phyloP scores from a whole-genome alignment of 495 filamentous ascomycete genomes.

The Hypoxylon cercidicola region DNA sequence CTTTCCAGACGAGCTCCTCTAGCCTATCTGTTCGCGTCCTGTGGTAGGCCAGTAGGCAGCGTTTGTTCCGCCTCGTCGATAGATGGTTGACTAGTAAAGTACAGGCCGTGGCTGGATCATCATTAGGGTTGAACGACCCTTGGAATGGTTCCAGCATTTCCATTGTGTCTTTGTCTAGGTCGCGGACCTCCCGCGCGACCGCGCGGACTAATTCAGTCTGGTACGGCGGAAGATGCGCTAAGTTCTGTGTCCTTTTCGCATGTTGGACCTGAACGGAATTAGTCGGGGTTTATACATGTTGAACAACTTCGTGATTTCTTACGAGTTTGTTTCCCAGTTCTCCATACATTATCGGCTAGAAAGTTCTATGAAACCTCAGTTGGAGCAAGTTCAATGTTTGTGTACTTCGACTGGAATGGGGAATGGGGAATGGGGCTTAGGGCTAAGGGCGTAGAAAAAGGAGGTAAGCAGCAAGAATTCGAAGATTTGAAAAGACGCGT shows the following conservation, averaged over 20 bases:
- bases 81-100: conserved; percentile 92
- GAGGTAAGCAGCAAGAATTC: neutral
- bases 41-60: conserved; percentile 95
- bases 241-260: conserved; percentile 92
- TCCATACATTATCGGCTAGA: conserved; percentile 77
- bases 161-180: conserved; percentile 89
- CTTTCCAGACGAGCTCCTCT: conserved; percentile 93
- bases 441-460: neutral
- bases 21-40: conserved; percentile 88
- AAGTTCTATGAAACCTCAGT: neutral
- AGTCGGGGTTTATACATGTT: conserved; percentile 31
- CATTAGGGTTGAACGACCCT: conserved; percentile 84
- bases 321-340: conserved; percentile 85
- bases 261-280: conserved; percentile 78
- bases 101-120: conserved; percentile 85
- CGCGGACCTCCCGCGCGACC: conserved; percentile 90
- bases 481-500: neutral
- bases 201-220: conserved; percentile 91
- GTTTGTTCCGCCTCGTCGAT: conserved; percentile 95
- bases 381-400: neutral
- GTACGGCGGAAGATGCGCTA: conserved; percentile 89
- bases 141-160: conserved; percentile 83
- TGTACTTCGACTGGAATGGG: neutral
- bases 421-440: too few species aligned
- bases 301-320: conserved; percentile 3